Base-by-base conservation (phyloP, 208 protist species). In the Leishmania major region DNA sequence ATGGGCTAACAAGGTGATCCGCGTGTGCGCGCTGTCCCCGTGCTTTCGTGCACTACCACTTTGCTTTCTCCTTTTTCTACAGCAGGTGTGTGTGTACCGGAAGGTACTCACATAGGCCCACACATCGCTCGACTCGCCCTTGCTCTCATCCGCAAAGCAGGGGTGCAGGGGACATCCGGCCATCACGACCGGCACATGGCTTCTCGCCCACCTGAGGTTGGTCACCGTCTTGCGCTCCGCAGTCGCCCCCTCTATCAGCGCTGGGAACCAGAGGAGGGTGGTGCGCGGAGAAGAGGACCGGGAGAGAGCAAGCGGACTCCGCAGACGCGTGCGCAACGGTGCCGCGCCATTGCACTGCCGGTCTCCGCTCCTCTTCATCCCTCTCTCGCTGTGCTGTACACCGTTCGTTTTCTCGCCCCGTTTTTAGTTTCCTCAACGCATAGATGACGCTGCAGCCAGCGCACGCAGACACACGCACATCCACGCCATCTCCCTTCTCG, bases 341-440 rank as follows among this genome's bases (percentile, higher is more conserved):
- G 70, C 73, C 64, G 11, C 47, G n/a, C 35, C 15, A 22, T 17
- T 22, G 45, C 73, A 22, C n/a, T 10, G 49, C 25, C 49, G 40
- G 5, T 8, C 51, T 59, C 28, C 51, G 47, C 17, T 43, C 13
- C 25, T 45, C 31, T 47, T 73, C 69, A 15, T 51, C 25, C 69
- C 47, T 25, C 37, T 71, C 66, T 37, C 45, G 11, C 3, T 53
- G 40, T 37, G 2, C 3, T 53, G 51, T 19, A 22, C 47, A 13
- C 49, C 35, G 60, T 19, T 75, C n/a, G 59, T 62, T 80, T 64
- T 37, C 28, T 71, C 72, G 19, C 47, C 73, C 7, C n/a, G 49
- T 43, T 43, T 35, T 15, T n/a, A 5, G 53, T 2, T 62, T 25
- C 31, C 66, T 45, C 66, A 11, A 19, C 15, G 5, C 43, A 47